Evolutionary conservation across 192 early-diverging fungal genomes (phyloP).

Genomic region (Backusella sp.): DNA sequence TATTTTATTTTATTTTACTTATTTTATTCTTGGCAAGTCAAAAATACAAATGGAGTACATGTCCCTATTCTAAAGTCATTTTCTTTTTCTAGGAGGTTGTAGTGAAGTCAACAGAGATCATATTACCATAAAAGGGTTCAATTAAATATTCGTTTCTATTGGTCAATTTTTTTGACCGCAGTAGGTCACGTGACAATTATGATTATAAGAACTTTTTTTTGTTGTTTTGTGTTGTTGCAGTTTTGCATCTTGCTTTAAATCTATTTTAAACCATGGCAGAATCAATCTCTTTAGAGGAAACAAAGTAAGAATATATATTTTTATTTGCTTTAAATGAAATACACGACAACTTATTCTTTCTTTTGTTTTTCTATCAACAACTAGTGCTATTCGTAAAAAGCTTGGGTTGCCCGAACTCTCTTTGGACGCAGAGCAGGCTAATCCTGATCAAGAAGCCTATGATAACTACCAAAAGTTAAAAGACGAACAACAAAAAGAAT

Average conservation of each 20-base stretch:
- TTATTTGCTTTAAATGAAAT: background rate
- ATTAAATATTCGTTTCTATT: too few species aligned
- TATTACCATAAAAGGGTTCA: too few species aligned
- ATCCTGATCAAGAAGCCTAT: constrained; percentile 46
- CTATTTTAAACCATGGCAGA: constrained; percentile 30
- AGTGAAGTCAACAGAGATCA: too few species aligned
- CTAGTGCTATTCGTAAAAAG: constrained; percentile 52
- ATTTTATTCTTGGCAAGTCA: too few species aligned
- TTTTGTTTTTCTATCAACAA: background rate
- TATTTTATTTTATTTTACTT: too few species aligned
- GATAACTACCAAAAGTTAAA: constrained; percentile 56
- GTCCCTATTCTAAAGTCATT: too few species aligned
- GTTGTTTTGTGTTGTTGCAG: background rate
- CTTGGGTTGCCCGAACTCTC: constrained; percentile 50
- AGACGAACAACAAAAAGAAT: constrained; percentile 50
- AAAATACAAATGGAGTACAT: too few species aligned
- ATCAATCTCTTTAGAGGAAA: constrained; percentile 48
- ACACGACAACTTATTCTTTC: background rate
- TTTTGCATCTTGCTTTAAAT: background rate
- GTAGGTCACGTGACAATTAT: background rate
- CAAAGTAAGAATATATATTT: constrained; percentile 41
- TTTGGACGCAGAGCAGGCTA: constrained; percentile 26
- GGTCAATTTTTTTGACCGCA: background rate
- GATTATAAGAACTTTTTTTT: background rate
- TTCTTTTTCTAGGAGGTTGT: too few species aligned